phyloP scores from a whole-genome alignment of 2,329 filamentous ascomycete species.

The Dactylellina parvicollis region DNA sequence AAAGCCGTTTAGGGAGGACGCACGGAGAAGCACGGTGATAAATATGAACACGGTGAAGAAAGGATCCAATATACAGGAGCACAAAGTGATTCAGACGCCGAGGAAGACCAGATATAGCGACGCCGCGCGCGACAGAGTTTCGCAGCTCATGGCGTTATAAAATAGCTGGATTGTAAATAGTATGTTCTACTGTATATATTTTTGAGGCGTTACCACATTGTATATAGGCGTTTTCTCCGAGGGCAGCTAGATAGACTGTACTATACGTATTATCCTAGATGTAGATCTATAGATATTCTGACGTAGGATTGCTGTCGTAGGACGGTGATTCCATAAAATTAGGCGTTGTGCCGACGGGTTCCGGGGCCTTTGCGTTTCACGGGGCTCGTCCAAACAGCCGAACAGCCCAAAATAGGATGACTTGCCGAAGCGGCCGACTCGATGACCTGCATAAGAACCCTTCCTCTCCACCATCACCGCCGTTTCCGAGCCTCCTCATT shows the following conservation, averaged over 20 bases:
- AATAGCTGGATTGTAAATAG: not conserved
- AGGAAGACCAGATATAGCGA: not conserved
- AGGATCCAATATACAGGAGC: slow-evolving; percentile 11
- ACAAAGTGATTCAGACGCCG: not conserved
- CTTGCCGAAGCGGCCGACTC: slow-evolving; percentile 30
- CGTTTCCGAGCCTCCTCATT: not conserved
- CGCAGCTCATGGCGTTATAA: not conserved
- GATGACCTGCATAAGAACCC: slow-evolving; percentile 20
- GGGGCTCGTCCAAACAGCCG: slow-evolving; percentile 18
- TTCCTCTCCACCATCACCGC: slow-evolving; percentile 1
- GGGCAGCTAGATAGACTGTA: not conserved
- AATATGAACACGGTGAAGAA: not conserved
- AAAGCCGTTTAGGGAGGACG: slow-evolving; percentile 11
- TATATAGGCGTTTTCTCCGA: not conserved
- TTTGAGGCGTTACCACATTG: not conserved
- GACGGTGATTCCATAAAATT: not conserved
- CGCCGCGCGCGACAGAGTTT: too few relatives aligned
- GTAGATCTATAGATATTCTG: too few relatives aligned
- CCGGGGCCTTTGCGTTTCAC: slow-evolving; percentile 7
- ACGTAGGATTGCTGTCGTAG: too few relatives aligned
- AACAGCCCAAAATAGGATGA: slow-evolving; percentile 23
- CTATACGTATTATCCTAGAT: not conserved
- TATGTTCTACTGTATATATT: slow-evolving; percentile 10
- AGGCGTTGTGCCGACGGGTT: not conserved
- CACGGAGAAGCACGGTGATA: slow-evolving; percentile 6